phyloP scores from a whole-genome alignment of 164 flowering plant genomes.

The Annona cherimola region DNA sequence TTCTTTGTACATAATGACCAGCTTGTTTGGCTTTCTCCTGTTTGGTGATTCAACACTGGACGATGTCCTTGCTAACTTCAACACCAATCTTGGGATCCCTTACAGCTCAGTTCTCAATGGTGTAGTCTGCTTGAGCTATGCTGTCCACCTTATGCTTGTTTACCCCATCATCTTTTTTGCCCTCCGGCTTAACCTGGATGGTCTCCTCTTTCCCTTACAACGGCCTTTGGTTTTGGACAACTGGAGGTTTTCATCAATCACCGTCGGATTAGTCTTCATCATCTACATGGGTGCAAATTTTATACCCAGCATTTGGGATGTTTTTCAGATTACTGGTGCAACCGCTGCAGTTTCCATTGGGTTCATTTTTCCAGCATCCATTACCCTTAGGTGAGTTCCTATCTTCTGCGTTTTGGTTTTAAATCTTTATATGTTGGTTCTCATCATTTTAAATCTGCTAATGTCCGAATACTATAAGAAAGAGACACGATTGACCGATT shows the following conservation, averaged over 20 bases:
- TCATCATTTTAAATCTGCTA: not conserved
- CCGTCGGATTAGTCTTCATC: conserved; percentile 43
- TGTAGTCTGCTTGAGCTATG: conserved; percentile 88
- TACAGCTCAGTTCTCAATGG: conserved; percentile 69
- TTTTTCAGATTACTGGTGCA: conserved; percentile 95
- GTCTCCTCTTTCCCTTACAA: conserved; percentile 70
- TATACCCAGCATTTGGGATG: conserved; percentile 98
- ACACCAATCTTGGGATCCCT: conserved; percentile 77
- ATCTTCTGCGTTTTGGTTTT: not conserved
- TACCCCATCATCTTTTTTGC: conserved; percentile 89
- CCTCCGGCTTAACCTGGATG: conserved; percentile 76
- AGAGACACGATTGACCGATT: not conserved
- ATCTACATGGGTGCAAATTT: conserved; percentile 86
- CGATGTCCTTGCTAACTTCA: conserved; percentile 92
- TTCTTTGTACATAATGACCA: conserved; percentile 66
- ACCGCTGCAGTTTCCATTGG: conserved; percentile 97
- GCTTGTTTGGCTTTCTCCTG: conserved; percentile 87
- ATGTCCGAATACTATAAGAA: not conserved
- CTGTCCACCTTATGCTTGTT: conserved; percentile 88
- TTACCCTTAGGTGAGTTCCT: conserved; percentile 59
- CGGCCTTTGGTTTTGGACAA: conserved; percentile 51
- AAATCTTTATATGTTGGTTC: not conserved
- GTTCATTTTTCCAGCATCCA: conserved; percentile 84
- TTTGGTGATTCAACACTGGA: conserved; percentile 85
- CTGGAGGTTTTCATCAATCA: conserved; percentile 58